Evolutionary conservation across 352 stramenopile species (phyloP).

Genomic region (Aphanomyces astaci): DNA sequence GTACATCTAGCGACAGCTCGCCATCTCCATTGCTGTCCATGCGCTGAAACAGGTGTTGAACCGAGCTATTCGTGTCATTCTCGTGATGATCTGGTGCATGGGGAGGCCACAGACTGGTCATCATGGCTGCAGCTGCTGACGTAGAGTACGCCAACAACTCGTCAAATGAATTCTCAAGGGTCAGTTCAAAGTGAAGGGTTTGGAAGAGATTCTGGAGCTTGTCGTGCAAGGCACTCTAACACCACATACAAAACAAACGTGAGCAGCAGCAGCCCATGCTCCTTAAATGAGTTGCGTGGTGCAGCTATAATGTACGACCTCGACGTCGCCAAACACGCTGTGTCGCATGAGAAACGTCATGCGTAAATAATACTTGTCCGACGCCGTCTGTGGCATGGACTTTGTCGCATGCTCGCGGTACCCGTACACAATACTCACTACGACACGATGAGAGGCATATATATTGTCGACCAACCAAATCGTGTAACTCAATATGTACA

Average conservation of each 20-base stretch:
- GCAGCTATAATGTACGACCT: slow-evolving; percentile 10
- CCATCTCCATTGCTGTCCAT: not conserved
- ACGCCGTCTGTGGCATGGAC: not conserved
- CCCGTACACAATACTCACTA: slow-evolving; percentile 13
- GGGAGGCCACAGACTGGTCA: no score
- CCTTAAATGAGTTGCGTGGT: no score
- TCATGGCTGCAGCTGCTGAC: no score
- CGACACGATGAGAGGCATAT: not conserved
- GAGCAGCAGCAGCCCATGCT: no score
- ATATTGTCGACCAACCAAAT: no score
- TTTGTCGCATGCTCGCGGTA: not conserved
- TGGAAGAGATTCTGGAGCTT: not conserved
- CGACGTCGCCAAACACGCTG: not conserved
- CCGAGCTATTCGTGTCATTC: not conserved
- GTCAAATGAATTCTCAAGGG: not conserved
- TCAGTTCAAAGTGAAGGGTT: not conserved
- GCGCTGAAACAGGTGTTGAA: not conserved
- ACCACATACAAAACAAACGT: not conserved
- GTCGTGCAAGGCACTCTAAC: not conserved
- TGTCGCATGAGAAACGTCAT: not conserved
- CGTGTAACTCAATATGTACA: not conserved
- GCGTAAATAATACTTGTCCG: slow-evolving; percentile 11
- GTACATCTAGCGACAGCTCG: not conserved
- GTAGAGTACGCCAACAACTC: not conserved
- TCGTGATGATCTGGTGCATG: no score